phyloP scores from a whole-genome alignment of 768 basidiomycete genomes.

The Pluteus cervinus region DNA sequence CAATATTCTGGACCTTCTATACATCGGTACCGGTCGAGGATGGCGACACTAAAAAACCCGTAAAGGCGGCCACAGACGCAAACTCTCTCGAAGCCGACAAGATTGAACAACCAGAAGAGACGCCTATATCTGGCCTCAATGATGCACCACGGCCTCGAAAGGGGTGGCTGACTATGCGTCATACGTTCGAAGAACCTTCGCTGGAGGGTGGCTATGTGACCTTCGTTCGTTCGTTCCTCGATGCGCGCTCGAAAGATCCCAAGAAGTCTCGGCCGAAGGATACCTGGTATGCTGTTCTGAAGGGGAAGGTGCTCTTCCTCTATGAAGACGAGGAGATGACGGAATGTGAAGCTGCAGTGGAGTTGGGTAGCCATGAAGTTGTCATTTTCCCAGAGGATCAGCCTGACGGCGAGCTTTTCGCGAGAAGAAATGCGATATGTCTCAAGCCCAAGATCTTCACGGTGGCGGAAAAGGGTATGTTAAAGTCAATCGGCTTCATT shows the following conservation, averaged over 20 bases:
- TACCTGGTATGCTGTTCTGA: constrained; percentile 88
- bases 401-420: constrained; percentile 84
- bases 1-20: constrained; percentile 64
- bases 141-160: constrained; percentile 64
- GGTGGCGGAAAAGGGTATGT: constrained; percentile 28
- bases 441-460: constrained; percentile 46
- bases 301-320: constrained; percentile 85
- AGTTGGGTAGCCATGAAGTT: constrained; percentile 75
- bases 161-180: constrained; percentile 80
- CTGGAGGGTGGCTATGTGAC: constrained; percentile 69
- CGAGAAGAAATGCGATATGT: constrained; percentile 85
- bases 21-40: constrained; percentile 80
- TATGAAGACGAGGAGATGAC: constrained; percentile 91
- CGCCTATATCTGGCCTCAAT: too few species aligned
- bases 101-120: constrained; percentile 23
- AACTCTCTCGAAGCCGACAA: constrained; percentile 18
- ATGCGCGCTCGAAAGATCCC: constrained; percentile 79
- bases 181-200: constrained; percentile 64
- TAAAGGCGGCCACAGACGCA: constrained; percentile 18
- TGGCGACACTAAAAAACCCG: constrained; percentile 36
- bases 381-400: constrained; percentile 68
- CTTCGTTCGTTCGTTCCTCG: constrained; percentile 75
- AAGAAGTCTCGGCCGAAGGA: constrained; percentile 83
- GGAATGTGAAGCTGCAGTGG: constrained; percentile 89
- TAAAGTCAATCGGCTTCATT: too few species aligned